Evolutionary conservation across 2,329 filamentous ascomycete genomes (phyloP).

Genomic region (Westerdykella sp.): DNA sequence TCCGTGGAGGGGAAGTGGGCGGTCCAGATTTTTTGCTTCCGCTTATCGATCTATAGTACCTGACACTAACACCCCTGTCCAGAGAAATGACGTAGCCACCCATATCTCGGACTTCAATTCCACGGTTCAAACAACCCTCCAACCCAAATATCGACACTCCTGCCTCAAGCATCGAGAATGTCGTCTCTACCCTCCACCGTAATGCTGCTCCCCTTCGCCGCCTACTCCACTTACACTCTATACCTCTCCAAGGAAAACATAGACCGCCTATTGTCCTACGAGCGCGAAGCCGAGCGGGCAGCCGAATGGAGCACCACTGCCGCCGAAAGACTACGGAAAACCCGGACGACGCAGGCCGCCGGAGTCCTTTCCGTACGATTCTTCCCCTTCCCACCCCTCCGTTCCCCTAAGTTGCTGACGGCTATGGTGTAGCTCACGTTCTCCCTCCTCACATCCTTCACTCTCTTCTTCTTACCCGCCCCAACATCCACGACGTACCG

Average conservation of each 20-base stretch:
- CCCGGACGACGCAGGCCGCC: constrained; percentile 31
- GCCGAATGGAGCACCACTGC: constrained; percentile 33
- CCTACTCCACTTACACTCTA: constrained; percentile 26
- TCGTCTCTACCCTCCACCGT: constrained; percentile 3
- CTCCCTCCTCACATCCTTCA: constrained; percentile 18
- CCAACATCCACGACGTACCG: neutral
- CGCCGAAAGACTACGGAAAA: constrained; percentile 29
- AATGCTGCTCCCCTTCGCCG: constrained; percentile 14
- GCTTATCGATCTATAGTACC: constrained; percentile 2
- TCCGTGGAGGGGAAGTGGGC: neutral
- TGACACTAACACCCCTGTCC: neutral
- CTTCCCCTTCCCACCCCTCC: neutral
- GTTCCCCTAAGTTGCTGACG: neutral
- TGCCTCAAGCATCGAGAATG: neutral
- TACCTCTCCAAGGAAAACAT: constrained; percentile 33
- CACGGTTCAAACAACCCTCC: too few species aligned
- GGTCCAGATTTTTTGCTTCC: neutral
- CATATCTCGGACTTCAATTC: too few species aligned
- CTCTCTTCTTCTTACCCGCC: constrained; percentile 11
- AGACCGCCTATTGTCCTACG: constrained; percentile 31
- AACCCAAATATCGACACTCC: neutral
- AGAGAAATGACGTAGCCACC: neutral
- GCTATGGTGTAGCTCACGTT: constrained; percentile 13
- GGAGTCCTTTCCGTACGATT: constrained; percentile 26
- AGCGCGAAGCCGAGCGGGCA: constrained; percentile 30